Conservation (phyloP, 139 green algal genomes). For the Spirogloea muscicola region DNA sequence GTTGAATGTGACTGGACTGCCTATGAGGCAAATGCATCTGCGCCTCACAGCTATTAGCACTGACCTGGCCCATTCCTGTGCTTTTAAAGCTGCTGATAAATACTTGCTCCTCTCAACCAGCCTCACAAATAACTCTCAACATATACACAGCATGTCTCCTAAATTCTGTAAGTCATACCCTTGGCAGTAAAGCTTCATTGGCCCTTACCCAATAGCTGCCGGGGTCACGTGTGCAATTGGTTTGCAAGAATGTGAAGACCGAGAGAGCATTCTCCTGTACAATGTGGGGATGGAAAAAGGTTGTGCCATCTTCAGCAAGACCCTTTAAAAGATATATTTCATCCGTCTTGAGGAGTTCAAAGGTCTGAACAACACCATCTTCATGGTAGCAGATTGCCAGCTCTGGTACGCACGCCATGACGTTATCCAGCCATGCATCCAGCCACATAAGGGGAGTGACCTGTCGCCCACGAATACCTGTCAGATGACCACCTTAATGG, state of each 20-base stretch:
- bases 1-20: too few species aligned
- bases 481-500: too few species aligned
- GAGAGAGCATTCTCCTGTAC: constrained; percentile 35
- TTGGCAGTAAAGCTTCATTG: not conserved
- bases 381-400: constrained; percentile 40
- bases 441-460: constrained; percentile 31
- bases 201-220: constrained; percentile 35
- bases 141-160: not conserved
- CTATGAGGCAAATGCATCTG: not conserved
- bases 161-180: not conserved
- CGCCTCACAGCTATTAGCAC: not conserved
- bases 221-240: constrained; percentile 36
- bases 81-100: too few species aligned
- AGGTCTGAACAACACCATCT: constrained; percentile 40
- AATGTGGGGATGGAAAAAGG: constrained; percentile 18
- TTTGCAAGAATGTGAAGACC: constrained; percentile 27
- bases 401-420: constrained; percentile 40
- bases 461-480: too few species aligned
- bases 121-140: too few species aligned
- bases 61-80: not conserved
- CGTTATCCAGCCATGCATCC: constrained; percentile 44
- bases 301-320: constrained; percentile 8
- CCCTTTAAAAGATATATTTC: constrained; percentile 41
- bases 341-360: constrained; percentile 43
- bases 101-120: too few species aligned